Conservation (phyloP, 2,329 filamentous ascomycete species). For the Fusarium robinianum region DNA sequence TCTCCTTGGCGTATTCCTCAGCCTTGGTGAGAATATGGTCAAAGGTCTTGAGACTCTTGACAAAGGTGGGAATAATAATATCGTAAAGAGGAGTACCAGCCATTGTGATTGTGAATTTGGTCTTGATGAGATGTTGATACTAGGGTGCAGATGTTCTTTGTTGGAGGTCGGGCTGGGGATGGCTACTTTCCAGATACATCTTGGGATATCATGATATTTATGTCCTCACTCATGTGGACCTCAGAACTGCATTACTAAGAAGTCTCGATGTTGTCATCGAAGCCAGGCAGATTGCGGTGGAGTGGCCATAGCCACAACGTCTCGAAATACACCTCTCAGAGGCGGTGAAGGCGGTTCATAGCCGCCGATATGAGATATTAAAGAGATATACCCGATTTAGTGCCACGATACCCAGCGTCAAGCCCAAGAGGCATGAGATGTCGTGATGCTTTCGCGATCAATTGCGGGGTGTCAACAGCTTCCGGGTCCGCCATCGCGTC, state of each 20-base stretch:
- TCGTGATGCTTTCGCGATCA: conserved; percentile 2
- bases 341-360: too few relatives aligned
- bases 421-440: background rate
- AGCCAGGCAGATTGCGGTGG: too few relatives aligned
- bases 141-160: background rate
- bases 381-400: too few relatives aligned
- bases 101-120: conserved; percentile 17
- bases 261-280: too few relatives aligned
- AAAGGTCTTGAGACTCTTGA: conserved; percentile 18
- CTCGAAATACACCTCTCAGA: too few relatives aligned
- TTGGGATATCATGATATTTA: background rate
- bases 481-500: background rate
- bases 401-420: background rate
- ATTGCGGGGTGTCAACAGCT: background rate
- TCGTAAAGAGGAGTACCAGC: conserved; percentile 22
- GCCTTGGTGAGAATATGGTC: conserved; percentile 27
- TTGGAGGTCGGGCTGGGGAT: background rate
- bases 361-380: too few relatives aligned
- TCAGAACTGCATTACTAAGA: too few relatives aligned
- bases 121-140: background rate
- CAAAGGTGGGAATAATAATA: conserved; percentile 19
- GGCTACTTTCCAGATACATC: background rate
- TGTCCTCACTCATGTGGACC: too few relatives aligned
- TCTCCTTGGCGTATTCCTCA: conserved; percentile 27
- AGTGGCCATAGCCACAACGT: too few relatives aligned